Evolutionary conservation across 441 rosid genomes (phyloP).

Genomic region (Geranium incanum): DNA sequence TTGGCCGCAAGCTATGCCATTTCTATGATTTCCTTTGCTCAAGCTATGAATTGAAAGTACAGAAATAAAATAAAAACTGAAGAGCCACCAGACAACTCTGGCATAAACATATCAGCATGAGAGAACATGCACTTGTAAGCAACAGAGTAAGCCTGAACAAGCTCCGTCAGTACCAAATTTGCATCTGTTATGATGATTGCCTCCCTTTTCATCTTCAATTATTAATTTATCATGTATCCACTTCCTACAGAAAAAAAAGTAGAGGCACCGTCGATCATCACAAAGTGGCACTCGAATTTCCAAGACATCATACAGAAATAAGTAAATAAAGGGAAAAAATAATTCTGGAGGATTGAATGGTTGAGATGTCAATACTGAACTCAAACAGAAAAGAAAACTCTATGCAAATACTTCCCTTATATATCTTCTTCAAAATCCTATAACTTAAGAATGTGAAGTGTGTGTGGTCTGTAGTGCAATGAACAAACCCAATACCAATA

Average conservation of each 20-base stretch:
- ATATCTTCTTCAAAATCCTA: not conserved
- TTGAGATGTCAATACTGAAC: not conserved
- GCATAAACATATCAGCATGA: conserved; percentile 40
- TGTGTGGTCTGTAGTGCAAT: not conserved
- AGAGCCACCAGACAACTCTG: conserved; percentile 27
- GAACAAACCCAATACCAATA: not conserved
- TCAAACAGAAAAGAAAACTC: too few species aligned
- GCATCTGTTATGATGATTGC: conserved; percentile 10
- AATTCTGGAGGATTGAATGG: not conserved
- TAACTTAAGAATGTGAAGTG: not conserved
- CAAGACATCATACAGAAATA: not conserved
- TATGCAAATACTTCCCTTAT: too few species aligned
- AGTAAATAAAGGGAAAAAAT: not conserved
- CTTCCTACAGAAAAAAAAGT: conserved; percentile 37
- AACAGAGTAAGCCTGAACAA: conserved; percentile 34
- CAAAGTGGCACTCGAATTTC: not conserved
- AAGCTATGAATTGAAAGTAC: conserved; percentile 14
- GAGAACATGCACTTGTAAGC: conserved; percentile 23
- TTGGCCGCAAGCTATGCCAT: conserved; percentile 21
- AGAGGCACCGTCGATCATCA: not conserved
- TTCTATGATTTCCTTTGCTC: conserved; percentile 37
- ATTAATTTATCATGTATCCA: conserved; percentile 29
- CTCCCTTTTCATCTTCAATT: conserved; percentile 22
- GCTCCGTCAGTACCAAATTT: conserved; percentile 18
- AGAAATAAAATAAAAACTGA: not conserved